Base-by-base conservation (phyloP, 176 grass and related monocot genomes). In the Chrysopogon serrulatus region DNA sequence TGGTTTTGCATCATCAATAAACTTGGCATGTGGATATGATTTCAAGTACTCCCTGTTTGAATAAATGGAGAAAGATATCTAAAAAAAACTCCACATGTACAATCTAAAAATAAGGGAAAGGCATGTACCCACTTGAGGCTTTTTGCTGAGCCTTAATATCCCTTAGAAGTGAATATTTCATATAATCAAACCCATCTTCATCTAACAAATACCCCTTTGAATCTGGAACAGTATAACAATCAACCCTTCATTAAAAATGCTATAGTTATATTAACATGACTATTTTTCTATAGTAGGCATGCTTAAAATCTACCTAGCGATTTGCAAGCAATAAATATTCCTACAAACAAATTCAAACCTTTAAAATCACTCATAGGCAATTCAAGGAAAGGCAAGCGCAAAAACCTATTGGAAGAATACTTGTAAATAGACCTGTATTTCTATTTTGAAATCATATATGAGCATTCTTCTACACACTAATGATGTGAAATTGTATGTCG, bases 181-280 rank as follows among this genome's bases (percentile, higher is more conserved):
- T 84, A 89, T 92, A 99, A 87, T 99, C 97, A 78, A 99, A 94
- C 51, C 97, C 97, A 49, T 99, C 93, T 84, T 86, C 87, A 79
- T 99, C 97, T 41, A 96, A 79, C 64, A 99, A 79, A 92, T 96
- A 99, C 18, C 97, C 97, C 82, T 91, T 96, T 18, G 93, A 99
- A 96, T 99, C 97, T 99, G 84, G 57, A 88, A 81, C 16, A 82
- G 31, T 82, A 78, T 48, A 76, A 65, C 3, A 62, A 31, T 82
- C 28, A 72, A 57, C 21, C 15, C 40, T 48, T 72, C 73, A 51
- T 86, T 73, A 82, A 12, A 72, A 78, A 18, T 72, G 28, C n/a
- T 76, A 30, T 76, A 39, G 1, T 43, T 66, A 74, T 11, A 54
- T 4, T 34, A 67, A 53, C 18, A 47, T 12, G 8, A 26, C 12